Percentiles rank a stretch among this genome's conserved stretches.
These are phyloP conservation scores for Oryza coarctata DNA, from an alignment of 176 grass and related monocot genomes.

Conservation along the genomic window DNA sequence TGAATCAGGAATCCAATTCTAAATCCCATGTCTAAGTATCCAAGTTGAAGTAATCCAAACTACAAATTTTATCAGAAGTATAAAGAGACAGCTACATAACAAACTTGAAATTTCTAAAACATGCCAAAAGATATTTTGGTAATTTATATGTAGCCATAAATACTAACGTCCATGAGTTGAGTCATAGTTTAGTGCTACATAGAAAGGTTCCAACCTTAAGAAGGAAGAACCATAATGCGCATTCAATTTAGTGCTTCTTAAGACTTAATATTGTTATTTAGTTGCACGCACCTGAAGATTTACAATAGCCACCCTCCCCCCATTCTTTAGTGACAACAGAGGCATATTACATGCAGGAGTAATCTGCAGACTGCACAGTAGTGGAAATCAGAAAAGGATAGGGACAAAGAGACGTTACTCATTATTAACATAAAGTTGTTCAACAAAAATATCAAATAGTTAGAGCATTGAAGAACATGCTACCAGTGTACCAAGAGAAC, in stretches of 20 bases:
- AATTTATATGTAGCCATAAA: no score
- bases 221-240: background rate
- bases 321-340: conserved; percentile 66
- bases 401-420: conserved; percentile 2
- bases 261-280: conserved; percentile 5
- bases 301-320: conserved; percentile 80
- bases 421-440: conserved; percentile 16
- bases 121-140: no score
- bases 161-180: background rate
- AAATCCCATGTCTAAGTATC: no score
- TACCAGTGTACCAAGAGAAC: background rate
- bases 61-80: no score
- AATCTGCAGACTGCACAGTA: conserved; percentile 77
- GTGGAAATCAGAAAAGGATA: conserved; percentile 34
- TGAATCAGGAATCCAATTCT: no score
- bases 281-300: conserved; percentile 82
- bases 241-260: background rate
- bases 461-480: background rate
- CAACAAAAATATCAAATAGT: background rate
- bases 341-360: conserved; percentile 97
- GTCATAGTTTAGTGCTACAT: background rate
- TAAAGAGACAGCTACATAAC: no score
- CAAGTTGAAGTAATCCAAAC: no score
- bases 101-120: no score
- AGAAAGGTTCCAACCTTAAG: background rate